Base-by-base conservation (phyloP, 352 stramenopile genomes). In the Phytopythium kandeliae region DNA sequence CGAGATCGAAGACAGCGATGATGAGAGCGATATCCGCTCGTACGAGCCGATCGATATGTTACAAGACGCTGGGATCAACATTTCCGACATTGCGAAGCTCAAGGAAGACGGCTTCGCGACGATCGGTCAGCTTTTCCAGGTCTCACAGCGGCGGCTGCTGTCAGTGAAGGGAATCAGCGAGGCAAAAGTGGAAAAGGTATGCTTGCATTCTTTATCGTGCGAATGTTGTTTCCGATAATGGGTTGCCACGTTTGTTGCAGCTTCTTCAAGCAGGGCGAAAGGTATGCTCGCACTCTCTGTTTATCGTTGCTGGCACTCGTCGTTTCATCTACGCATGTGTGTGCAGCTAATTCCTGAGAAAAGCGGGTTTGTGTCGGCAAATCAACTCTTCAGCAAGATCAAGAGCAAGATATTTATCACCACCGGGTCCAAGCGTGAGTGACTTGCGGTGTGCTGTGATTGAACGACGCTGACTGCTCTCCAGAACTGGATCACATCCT, bases 111-210 rank as follows among this genome's bases (percentile, higher is more conserved):
- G 83, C 19, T 90, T 90, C 48, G 75, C 79, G 34, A 93, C 83
- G 12, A 83, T 91, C 24, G 83, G 80, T 0, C 80, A 90, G 55
- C 67, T 92, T 34, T 89, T 90, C 55, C 80, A 90, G 63, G 81
- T 90, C 9, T 84, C 79, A 4, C 75, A 86, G 38, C 67, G 64
- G 40, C 67, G 63, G 47, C 26, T 96, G 30, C 54, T 95, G 15
- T 62, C 63, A 12, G 81, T 96, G 31, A 96, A 95, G 47, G 88
- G 88, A 15, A 88, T 96, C 46, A 95, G 73, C 48, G 88, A 96
- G 69, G 84, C 82, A 4, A 96, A 95, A 59, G 60, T 88, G 12
- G 82, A 88, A 47, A 96, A 96, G 68, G 66, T 89, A 58, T 21
- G 40, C 4, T 16, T 13, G 38, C 17, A 17, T 43, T 43, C 28